Evolutionary conservation across 345 rosid genomes (phyloP).

Genomic region (Excoecaria agallocha): DNA sequence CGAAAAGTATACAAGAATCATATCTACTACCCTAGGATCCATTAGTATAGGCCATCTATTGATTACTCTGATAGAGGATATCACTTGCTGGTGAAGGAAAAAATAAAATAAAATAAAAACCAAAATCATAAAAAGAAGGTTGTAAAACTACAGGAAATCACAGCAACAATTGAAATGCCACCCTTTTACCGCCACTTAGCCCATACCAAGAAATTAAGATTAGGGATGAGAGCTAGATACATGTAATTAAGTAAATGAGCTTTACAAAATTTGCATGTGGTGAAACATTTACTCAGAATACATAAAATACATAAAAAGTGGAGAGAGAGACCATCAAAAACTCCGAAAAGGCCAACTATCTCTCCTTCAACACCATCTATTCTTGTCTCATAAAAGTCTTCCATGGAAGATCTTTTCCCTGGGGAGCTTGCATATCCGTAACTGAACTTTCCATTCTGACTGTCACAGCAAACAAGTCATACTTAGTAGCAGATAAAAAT

Average conservation of each 20-base stretch:
- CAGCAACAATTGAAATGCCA: background rate
- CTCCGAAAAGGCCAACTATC: conserved; percentile 97
- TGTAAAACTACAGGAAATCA: background rate
- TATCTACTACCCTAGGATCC: background rate
- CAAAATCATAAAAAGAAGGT: background rate
- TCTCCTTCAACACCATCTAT: conserved; percentile 89
- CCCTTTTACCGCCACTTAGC: too few relatives aligned
- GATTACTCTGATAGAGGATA: background rate
- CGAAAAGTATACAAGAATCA: conserved; percentile 7
- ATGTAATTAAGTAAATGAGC: background rate
- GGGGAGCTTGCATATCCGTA: conserved; percentile 98
- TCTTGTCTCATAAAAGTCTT: conserved; percentile 94
- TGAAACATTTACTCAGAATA: background rate
- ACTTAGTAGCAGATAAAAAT: conserved; percentile 13
- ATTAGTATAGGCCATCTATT: conserved; percentile 5
- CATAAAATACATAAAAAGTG: background rate
- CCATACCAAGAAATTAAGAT: background rate
- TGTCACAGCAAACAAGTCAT: conserved; percentile 33
- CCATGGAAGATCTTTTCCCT: conserved; percentile 97
- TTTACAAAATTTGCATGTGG: background rate
- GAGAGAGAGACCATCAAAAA: conserved; percentile 78
- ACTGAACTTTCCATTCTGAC: conserved; percentile 93
- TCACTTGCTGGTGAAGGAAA: background rate
- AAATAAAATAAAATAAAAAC: background rate
- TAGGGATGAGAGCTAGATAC: background rate